Base-by-base conservation (phyloP, 2,329 filamentous ascomycete genomes). In the Tolypocladium cylindrosporum region DNA sequence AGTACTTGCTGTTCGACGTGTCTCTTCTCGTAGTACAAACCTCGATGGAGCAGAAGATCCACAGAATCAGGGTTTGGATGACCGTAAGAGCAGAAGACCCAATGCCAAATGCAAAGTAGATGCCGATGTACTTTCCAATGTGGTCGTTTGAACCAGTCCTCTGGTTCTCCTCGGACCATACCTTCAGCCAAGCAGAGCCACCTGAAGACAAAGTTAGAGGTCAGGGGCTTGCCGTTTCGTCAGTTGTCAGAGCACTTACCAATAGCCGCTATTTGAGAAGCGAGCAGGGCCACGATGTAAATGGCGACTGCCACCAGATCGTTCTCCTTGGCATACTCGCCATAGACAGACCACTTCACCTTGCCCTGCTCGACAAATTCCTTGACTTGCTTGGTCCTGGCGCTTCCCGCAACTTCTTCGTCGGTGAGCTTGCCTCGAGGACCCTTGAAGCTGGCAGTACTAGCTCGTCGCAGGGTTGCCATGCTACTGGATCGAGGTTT, bases 21-120 rank as follows among this genome's bases (percentile, higher is more conserved):
- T 9, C 31, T 36, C 3, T 27, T 31, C 5, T 37, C 14, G 52
- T 39, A 19, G n/a, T 6, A 70, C 75, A 56, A 77, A 90, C 88
- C 83, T 99, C 94, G 62, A 99, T 99, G 5, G 94, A 97, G 76
- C 95, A 99, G 77, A 99, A 97, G 64, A 99, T 97, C 94, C 94
- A 99, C 36, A 99, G 79, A 62, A 99, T 91, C 65, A 99, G 77
- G 7, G 93, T 97, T 74, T 97, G 94, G 37, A 95, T 69, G 48
- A 97, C 91, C 3, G 95, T 93, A 62, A 99, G 79, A 50, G 84
- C 80, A 45, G 94, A 88, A 34, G 90, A 87, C 39, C 93, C 93
- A 55, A 99, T 83, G 54, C 94, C 95, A 73, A 99, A 90, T 19
- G 89, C 91, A 74, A 99, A 94, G 75, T 99, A 99, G 63, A 99